phyloP scores from a whole-genome alignment of 2,329 filamentous ascomycete genomes.

The Xylaria hypoxylon region DNA sequence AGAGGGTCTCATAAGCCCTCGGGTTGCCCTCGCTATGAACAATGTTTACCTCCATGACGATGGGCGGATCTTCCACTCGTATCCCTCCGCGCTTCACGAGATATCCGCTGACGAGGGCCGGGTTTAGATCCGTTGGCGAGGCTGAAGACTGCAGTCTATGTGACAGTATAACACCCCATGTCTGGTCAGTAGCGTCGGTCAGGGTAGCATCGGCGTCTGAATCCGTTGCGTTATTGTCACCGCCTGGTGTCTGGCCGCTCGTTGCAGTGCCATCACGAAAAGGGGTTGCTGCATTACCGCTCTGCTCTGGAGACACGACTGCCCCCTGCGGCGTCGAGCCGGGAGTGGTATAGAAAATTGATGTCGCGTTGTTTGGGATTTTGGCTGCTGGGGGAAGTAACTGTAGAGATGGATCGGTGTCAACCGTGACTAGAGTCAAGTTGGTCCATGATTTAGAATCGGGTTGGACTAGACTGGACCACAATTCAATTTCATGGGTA shows the following conservation, averaged over 20 bases:
- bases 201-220: slow-evolving; percentile 75
- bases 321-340: slow-evolving; percentile 74
- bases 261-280: slow-evolving; percentile 53
- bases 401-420: slow-evolving; percentile 73
- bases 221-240: slow-evolving; percentile 57
- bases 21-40: slow-evolving; percentile 67
- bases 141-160: slow-evolving; percentile 73
- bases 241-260: slow-evolving; percentile 60
- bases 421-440: slow-evolving; percentile 72
- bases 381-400: slow-evolving; percentile 68
- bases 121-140: slow-evolving; percentile 65
- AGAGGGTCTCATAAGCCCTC: slow-evolving; percentile 69
- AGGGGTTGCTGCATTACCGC: slow-evolving; percentile 62
- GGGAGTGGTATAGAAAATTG: slow-evolving; percentile 69
- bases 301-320: slow-evolving; percentile 71
- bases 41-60: slow-evolving; percentile 73
- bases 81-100: slow-evolving; percentile 72
- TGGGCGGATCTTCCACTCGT: slow-evolving; percentile 67
- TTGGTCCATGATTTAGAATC: slow-evolving; percentile 65
- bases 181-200: slow-evolving; percentile 78
- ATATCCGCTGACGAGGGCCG: slow-evolving; percentile 72
- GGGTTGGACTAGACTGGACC: slow-evolving; percentile 64
- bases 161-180: slow-evolving; percentile 77
- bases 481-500: slow-evolving; percentile 71
- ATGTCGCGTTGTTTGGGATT: slow-evolving; percentile 58